Conservation (phyloP, 768 basidiomycete genomes). For the Rickenella mellea region DNA sequence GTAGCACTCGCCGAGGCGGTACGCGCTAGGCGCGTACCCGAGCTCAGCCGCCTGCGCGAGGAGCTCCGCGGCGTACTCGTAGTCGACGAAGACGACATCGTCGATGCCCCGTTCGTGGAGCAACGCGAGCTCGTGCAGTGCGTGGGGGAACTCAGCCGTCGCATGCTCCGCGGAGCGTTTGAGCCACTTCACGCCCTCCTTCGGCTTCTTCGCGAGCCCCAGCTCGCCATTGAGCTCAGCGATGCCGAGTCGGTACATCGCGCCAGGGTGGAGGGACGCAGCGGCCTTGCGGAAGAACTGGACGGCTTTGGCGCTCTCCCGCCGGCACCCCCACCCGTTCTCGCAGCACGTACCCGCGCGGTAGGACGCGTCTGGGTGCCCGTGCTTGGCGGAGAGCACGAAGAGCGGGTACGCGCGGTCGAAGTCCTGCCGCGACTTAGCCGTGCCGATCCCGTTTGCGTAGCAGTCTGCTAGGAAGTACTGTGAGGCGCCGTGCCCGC, state of each 20-base stretch:
- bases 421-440: slow-evolving; percentile 87
- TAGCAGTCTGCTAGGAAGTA: slow-evolving; percentile 99
- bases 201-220: slow-evolving; percentile 73
- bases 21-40: slow-evolving; percentile 93
- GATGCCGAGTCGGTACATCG: slow-evolving; percentile 94
- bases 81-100: slow-evolving; percentile 94
- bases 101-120: slow-evolving; percentile 97
- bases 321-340: slow-evolving; percentile 96
- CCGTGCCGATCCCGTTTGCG: slow-evolving; percentile 94
- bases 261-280: slow-evolving; percentile 83
- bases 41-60: slow-evolving; percentile 93
- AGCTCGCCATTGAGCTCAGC: slow-evolving; percentile 95
- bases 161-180: slow-evolving; percentile 93
- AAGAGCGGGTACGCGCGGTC: slow-evolving; percentile 96
- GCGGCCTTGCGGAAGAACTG: slow-evolving; percentile 92
- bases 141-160: slow-evolving; percentile 93
- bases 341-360: slow-evolving; percentile 97
- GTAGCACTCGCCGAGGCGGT: slow-evolving; percentile 94
- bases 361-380: slow-evolving; percentile 91
- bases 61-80: slow-evolving; percentile 90
- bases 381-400: slow-evolving; percentile 92
- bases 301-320: slow-evolving; percentile 85
- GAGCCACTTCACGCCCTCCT: slow-evolving; percentile 98
- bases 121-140: slow-evolving; percentile 87
- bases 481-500: slow-evolving; percentile 90